Evolutionary conservation across 2,329 filamentous ascomycete species (phyloP), one percentile per base, ranked within the genome.

Genomic region (Trichoderma aggressivum): DNA sequence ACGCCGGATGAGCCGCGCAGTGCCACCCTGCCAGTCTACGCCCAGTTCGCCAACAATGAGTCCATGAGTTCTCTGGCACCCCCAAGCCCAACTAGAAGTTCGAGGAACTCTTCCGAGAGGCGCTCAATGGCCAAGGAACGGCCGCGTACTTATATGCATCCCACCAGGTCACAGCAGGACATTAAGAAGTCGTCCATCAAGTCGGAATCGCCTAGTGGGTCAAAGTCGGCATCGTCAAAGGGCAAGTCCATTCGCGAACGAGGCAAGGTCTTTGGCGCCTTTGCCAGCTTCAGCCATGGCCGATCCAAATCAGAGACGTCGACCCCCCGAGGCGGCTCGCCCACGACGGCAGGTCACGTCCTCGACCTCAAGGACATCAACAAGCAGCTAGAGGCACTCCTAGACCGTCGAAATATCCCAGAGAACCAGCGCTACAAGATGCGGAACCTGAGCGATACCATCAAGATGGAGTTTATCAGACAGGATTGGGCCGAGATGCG

Each of bases 391-490:
- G 88, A 91, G 76, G 88, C 86, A 3, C 86, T 89, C 81, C 80
- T 97, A 81, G 94, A 97, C 79, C 90, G 94, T 21, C 89, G 95
- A 74, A 97, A 98, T 77, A 97, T 98, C 69, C 94, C 95, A 3
- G 93, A 97, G 77, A 92, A 97, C 74, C 94, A 97, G 85, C 88
- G 95, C 70, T 94, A 95, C 80, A 97, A 97, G 83, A 98, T 99
- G 94, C 89, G 95, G 59, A 94, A 91, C 70, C 84, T 99, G 72
- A 94, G 93, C 73, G 88, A 93, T 74, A 92, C 92, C 43, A 94
- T 98, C 84, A 99, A 99, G 82, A 93, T 94, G 79, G 94, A 98
- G 78, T 97, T 99, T 77, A 94, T 98, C 76, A 91, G 91, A 67
- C 94, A 97, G 79, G 93, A 98, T 79, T 93, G 92, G 85, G 89